Evolutionary conservation across 2,329 filamentous ascomycete species (phyloP), one percentile per base, ranked within the genome.

Genomic region (Epichloe sylvatica): DNA sequence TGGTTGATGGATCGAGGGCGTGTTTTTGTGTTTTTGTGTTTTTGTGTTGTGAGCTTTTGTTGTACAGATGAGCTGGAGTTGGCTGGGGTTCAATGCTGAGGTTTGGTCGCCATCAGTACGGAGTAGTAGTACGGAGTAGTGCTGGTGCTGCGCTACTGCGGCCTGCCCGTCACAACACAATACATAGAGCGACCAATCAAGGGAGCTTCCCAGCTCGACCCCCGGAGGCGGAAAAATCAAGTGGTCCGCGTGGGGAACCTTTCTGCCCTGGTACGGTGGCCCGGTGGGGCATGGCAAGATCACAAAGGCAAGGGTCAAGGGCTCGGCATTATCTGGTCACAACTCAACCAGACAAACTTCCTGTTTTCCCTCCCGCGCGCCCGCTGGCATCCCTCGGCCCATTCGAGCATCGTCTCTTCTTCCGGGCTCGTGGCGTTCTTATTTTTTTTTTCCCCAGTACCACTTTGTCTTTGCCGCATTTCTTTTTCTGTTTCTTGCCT

Each of bases 191-290:
- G 2, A n/a, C 41, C 41, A 43, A 43, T 34, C 41, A 43, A 23
- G 6, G 41, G 25, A 30, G 25, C 25, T 30, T 30, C 25, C 25
- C 7, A 25, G 25, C n/a, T 19, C 13, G 30, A 35, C 9, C 17
- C 46, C 36, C 48, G 48, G 48, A 46, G 47, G 37, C 48, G 48
- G 48, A 49, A 49, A 41, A 49, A 49, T 41, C 37, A 45, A 36
- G 48, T 43, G 23, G 48, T 34, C 48, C 47, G 47, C 25, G 41
- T 7, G 21, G 37, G 19, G 15, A 15, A 25, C 23, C 6, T 25
- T 25, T 25, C 25, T 44, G 23, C 12, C 15, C 13, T 13, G 12
- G 13, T 41, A 3, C 25, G 25, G 25, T 13, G 12, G 13, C 36
- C 1, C 25, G 25, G 25, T 25, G 25, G 25, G 25, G 25, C 25